Base-by-base conservation (phyloP, 345 rosid species). In the Populus euphratica region DNA sequence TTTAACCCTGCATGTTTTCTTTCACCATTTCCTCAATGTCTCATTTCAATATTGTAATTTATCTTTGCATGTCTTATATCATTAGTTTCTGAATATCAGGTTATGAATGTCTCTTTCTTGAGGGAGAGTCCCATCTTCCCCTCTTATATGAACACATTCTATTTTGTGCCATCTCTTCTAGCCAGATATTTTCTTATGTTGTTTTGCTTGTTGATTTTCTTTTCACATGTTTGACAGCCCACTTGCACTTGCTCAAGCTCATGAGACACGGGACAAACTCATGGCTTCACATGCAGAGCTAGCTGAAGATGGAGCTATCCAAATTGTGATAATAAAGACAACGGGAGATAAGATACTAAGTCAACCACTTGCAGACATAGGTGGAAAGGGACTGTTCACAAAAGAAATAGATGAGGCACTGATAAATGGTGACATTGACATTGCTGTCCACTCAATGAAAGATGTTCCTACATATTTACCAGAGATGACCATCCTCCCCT, bases 371-470 rank as follows among this genome's bases (percentile, higher is more conserved):
- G 98, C 99, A 44, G 98, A 96, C 78, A 96, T 96, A 21, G 99
- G 99, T 75, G 99, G 99, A 72, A 96, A 96, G 86, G 99, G 99
- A 17, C 85, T 96, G 68, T 96, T 96, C 84, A 93, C 99, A 2
- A 96, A 93, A 81, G 99, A 96, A 77, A 96, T 96, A 56, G 98
- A 96, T 3, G 99, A 96, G 88, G 98, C 99, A 0, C 85, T 96
- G 10, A 79, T 96, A 21, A 90, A 88, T 62, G 89, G 95, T 69
- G 95, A 91, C 49, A 96, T 96, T 41, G 98, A 96, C 88, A 93
- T 96, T 38, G 99, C 99, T 38, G 99, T 93, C 73, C 99, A 96
- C 77, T 96, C 98, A 2, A 96, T 96, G 99, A 96, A 96, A 83
- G 99, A 96, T 78, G 99, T 96, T 49, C 99, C 99, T 0, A 96